Evolutionary conservation across 176 grass and related monocot genomes (phyloP).

Genomic region (Otatea glauca): DNA sequence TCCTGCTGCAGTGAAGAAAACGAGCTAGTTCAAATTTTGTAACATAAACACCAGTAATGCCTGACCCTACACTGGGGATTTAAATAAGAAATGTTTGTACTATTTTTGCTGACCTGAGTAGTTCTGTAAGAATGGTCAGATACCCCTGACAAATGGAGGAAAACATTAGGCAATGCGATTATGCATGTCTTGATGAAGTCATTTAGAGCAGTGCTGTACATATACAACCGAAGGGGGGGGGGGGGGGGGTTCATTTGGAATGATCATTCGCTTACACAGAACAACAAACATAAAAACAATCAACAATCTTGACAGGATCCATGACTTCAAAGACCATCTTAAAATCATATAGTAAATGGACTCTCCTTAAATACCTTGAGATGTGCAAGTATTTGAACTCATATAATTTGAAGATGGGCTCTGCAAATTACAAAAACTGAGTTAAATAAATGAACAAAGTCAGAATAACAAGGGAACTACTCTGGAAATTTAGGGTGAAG

Average conservation of each 20-base stretch:
- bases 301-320: conserved; percentile 23
- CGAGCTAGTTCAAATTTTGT: conserved; percentile 1
- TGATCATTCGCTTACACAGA: not conserved
- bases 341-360: not conserved
- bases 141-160: conserved; percentile 42
- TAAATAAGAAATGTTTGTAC: not conserved
- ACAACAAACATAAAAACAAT: not conserved
- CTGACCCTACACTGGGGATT: not conserved
- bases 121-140: conserved; percentile 16
- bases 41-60: conserved; percentile 28
- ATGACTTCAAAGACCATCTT: not conserved
- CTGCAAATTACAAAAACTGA: conserved; percentile 7
- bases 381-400: not conserved
- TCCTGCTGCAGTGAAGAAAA: conserved; percentile 41
- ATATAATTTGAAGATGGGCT: conserved; percentile 26
- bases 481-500: not conserved
- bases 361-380: conserved; percentile 43
- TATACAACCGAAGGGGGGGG: not conserved
- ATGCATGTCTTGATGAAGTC: conserved; percentile 30
- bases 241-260: not conserved
- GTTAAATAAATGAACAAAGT: not conserved
- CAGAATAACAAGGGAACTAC: conserved; percentile 12
- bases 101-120: conserved; percentile 46
- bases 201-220: conserved; percentile 10
- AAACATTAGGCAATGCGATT: conserved; percentile 8